A percentile compares a stretch with the other conserved stretches of the same genome.
phyloP scores from a whole-genome alignment of 2,329 filamentous ascomycete species.

The Geosmithia flava region DNA sequence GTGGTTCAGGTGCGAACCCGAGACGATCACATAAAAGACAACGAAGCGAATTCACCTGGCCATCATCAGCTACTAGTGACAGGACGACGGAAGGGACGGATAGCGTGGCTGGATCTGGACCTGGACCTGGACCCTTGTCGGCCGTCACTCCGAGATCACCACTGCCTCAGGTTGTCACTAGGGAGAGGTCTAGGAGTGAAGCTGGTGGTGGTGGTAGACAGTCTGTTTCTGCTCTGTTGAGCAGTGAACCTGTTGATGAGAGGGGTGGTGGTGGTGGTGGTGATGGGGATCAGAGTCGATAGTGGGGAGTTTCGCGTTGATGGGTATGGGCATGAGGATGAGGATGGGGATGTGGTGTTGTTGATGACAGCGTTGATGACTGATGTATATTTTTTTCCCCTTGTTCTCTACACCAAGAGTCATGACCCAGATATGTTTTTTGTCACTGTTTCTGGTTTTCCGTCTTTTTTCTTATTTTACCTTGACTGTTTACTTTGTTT shows the following conservation, averaged over 20 bases:
- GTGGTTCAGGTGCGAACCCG: too few relatives aligned
- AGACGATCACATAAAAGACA: slow-evolving; percentile 20
- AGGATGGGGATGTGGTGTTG: too few relatives aligned
- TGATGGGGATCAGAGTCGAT: neutral
- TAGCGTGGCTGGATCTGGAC: slow-evolving; percentile 7
- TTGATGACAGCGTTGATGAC: too few relatives aligned
- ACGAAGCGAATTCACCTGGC: slow-evolving; percentile 23
- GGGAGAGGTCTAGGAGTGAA: slow-evolving; percentile 15
- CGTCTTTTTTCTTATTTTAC: too few relatives aligned
- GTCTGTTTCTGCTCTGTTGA: slow-evolving; percentile 20
- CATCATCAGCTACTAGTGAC: slow-evolving; percentile 9
- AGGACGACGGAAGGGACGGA: slow-evolving; percentile 5
- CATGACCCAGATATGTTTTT: too few relatives aligned
- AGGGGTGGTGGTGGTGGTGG: neutral
- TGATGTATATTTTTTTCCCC: too few relatives aligned
- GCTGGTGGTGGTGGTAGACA: slow-evolving; percentile 11
- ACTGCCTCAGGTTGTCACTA: slow-evolving; percentile 3
- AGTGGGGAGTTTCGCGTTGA: too few relatives aligned
- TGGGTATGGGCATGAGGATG: too few relatives aligned
- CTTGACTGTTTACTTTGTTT: too few relatives aligned
- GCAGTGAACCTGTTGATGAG: slow-evolving; percentile 5
- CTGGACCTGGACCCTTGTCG: slow-evolving; percentile 3
- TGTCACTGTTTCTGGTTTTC: too few relatives aligned
- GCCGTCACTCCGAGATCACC: neutral
- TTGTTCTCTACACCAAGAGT: too few relatives aligned